These are phyloP conservation scores for Groenewaldozyma sp. DNA, from an alignment of 1,139 yeast species.

Conservation along the genomic window DNA sequence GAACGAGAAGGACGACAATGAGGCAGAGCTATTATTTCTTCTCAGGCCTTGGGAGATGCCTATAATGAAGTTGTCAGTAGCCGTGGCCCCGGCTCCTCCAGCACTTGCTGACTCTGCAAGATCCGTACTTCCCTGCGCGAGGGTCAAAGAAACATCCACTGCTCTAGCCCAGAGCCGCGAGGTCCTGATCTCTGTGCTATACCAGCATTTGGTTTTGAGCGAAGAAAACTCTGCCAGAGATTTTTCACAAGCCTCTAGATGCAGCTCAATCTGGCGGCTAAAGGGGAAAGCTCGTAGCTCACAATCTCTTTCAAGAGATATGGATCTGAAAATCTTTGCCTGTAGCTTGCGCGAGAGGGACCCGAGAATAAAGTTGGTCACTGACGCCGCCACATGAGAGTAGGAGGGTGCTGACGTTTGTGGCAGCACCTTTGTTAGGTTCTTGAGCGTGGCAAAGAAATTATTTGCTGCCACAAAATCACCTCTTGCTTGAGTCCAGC, in stretches of 20 bases:
- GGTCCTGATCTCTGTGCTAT: slow-evolving; percentile 26
- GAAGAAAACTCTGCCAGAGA: slow-evolving; percentile 13
- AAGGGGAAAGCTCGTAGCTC: slow-evolving; percentile 18
- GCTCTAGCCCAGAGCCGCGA: slow-evolving; percentile 25
- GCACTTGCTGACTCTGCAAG: slow-evolving; percentile 1
- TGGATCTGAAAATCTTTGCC: slow-evolving; percentile 10
- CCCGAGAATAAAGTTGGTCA: slow-evolving; percentile 17
- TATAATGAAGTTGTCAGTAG: background rate
- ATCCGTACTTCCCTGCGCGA: slow-evolving; percentile 13
- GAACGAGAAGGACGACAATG: slow-evolving; percentile 19
- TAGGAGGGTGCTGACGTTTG: slow-evolving; percentile 11
- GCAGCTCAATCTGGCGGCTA: slow-evolving; percentile 15
- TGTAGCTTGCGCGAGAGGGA: slow-evolving; percentile 16
- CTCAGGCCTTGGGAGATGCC: slow-evolving; percentile 8
- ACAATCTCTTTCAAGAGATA: slow-evolving; percentile 14
- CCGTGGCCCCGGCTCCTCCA: background rate
- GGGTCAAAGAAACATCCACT: slow-evolving; percentile 22
- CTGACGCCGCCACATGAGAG: slow-evolving; percentile 14
- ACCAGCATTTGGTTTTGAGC: slow-evolving; percentile 27
- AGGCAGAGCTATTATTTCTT: slow-evolving; percentile 18
- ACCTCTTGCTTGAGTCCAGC: slow-evolving; percentile 17
- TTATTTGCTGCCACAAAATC: slow-evolving; percentile 21
- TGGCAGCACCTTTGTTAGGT: slow-evolving; percentile 18
- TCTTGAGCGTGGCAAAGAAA: slow-evolving; percentile 18
- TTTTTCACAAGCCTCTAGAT: slow-evolving; percentile 13